Conservation (phyloP, 139 green algal genomes). For the Micromonas pusilla region DNA sequence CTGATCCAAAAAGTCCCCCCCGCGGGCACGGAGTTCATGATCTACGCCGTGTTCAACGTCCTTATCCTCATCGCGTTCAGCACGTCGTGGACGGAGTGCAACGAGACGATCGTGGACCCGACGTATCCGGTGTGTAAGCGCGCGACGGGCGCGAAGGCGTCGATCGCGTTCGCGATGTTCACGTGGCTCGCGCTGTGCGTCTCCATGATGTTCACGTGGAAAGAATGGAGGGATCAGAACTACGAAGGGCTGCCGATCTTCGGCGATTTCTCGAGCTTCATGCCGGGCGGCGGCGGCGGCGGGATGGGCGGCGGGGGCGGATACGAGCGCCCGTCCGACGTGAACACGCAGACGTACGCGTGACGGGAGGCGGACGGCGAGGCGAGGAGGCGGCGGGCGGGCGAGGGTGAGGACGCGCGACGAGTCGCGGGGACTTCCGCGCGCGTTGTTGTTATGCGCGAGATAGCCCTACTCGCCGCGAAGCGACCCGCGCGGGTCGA, state of each 20-base stretch:
- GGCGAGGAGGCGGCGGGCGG: too few species aligned
- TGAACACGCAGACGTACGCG: too few species aligned
- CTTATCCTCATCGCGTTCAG: background rate
- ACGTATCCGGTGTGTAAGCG: background rate
- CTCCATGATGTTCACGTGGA: background rate
- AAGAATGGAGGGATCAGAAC: background rate
- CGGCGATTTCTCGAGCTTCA: too few species aligned
- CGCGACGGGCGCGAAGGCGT: background rate
- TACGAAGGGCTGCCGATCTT: background rate
- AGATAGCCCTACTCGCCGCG: too few species aligned
- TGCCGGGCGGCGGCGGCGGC: too few species aligned
- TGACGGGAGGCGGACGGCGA: too few species aligned
- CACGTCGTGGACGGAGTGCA: background rate
- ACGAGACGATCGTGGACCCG: background rate
- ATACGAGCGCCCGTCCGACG: too few species aligned
- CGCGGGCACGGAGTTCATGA: background rate
- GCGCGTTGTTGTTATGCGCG: too few species aligned
- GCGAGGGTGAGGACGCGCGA: too few species aligned
- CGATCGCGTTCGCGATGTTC: background rate
- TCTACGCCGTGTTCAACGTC: background rate
- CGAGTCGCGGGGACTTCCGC: too few species aligned
- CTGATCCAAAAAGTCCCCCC: background rate
- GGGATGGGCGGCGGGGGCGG: too few species aligned
- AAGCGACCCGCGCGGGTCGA: too few species aligned
- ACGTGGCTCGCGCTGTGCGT: background rate